Percentiles rank a stretch among this genome's conserved stretches.
These are phyloP conservation scores for Dryas drummondii DNA, from an alignment of 306 rosid genomes.

Conservation along the genomic window DNA sequence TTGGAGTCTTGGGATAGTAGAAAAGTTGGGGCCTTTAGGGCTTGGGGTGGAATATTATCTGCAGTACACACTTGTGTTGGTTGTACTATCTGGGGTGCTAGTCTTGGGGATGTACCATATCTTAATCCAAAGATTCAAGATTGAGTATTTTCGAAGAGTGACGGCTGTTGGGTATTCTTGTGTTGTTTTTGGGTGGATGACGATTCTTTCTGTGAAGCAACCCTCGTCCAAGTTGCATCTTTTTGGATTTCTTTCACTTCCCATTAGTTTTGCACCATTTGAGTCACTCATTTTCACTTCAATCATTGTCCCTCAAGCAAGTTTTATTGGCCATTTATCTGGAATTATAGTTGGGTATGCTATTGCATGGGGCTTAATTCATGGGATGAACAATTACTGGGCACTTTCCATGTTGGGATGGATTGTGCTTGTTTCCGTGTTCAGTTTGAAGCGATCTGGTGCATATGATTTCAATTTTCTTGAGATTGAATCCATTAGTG, in stretches of 20 bases:
- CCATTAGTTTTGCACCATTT: conserved; percentile 95
- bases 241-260: conserved; percentile 90
- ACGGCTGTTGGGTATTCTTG: conserved; percentile 98
- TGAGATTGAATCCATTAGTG: conserved; percentile 86
- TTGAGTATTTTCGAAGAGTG: conserved; percentile 82
- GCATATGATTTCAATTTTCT: conserved; percentile 66
- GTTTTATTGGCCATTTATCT: conserved; percentile 92
- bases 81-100: conserved; percentile 69
- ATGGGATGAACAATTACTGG: conserved; percentile 92
- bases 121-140: conserved; percentile 78
- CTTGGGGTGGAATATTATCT: conserved; percentile 86
- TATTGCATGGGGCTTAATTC: conserved; percentile 93
- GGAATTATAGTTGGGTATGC: conserved; percentile 96
- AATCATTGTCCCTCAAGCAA: conserved; percentile 93
- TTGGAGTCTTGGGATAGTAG: conserved; percentile 93
- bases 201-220: conserved; percentile 87
- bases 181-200: conserved; percentile 99
- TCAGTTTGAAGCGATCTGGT: conserved; percentile 82
- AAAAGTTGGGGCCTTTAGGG: conserved; percentile 66
- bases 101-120: conserved; percentile 80
- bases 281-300: conserved; percentile 93
- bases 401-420: conserved; percentile 83
- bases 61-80: conserved; percentile 86
- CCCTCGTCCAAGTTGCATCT: conserved; percentile 90
- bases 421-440: conserved; percentile 57